Evolutionary conservation across 768 basidiomycete species (phyloP), one percentile per base, ranked within the genome.

Genomic region (Xerocomellus chrysenteron): DNA sequence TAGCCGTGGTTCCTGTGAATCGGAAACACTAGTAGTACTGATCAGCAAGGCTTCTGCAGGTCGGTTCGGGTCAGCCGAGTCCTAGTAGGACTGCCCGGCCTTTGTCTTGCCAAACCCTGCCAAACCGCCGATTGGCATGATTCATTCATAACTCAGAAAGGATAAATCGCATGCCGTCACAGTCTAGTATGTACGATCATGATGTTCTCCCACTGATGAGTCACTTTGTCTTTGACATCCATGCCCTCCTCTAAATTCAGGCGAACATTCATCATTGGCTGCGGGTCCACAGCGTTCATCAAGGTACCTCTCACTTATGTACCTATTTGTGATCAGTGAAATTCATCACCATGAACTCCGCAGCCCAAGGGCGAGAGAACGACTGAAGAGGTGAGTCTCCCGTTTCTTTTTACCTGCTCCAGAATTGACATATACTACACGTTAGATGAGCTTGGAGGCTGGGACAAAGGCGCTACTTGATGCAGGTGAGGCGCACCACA

Each of bases 401-500:
- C 30, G 30, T 32, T 32, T 32, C 1, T 32, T 32, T 32, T 32
- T 32, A 32, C 30, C 2, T 32, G 30, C 30, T 26, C 11, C 32
- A 6, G 19, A 19, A 17, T 40, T 7, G 17, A 49, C 16, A 10
- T 47, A 2, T 33, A 12, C 16, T 36, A 14, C 26, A 17, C 13
- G 10, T 37, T 30, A 55, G 48, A 52, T 52, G 54, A 43, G 48
- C 24, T 21, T 43, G 47, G 92, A 93, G 69, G 92, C 91, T 3
- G 83, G 87, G 2, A 90, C 88, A 1, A 93, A 94, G 61, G 91
- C 90, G 0, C 77, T 93, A 16, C 80, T 93, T 24, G 92, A 94
- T 65, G 90, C 91, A 60, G 88, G 88, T 85, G 21, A 47, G 72
- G 19, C 42, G 24, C 10, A 1, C 37, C 33, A 32, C 24, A 4